phyloP scores from a whole-genome alignment of 208 protist species.

The Leishmania braziliensis region DNA sequence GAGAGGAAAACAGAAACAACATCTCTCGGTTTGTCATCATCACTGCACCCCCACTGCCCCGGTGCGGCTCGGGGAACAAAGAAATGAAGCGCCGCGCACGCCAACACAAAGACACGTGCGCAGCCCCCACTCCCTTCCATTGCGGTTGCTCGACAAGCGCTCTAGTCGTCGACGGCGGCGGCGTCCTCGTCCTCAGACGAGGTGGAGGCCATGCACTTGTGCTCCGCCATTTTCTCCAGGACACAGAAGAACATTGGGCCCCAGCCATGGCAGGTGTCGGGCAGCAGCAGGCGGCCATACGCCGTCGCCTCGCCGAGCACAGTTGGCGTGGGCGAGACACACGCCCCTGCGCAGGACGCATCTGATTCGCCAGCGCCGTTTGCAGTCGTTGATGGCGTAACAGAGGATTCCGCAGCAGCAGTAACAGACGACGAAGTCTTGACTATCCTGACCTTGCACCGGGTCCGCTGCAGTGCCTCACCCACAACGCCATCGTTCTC shows the following conservation, averaged over 20 bases:
- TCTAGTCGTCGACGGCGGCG: conserved; percentile 16
- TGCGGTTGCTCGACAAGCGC: neutral
- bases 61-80: neutral
- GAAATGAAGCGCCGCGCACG: neutral
- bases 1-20: neutral
- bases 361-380: neutral
- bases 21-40: neutral
- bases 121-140: neutral
- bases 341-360: conserved; percentile 1
- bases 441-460: conserved; percentile 59
- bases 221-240: conserved; percentile 61
- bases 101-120: neutral
- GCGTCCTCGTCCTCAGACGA: conserved; percentile 26
- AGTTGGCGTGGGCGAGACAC: conserved; percentile 2
- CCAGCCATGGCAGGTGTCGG: conserved; percentile 58
- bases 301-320: conserved; percentile 63
- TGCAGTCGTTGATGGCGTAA: neutral
- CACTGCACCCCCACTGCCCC: neutral
- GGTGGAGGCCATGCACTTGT: conserved; percentile 24
- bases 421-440: neutral
- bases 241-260: conserved; percentile 80
- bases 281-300: conserved; percentile 74
- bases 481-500: conserved; percentile 91
- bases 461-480: conserved; percentile 58
- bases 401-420: neutral